Percentiles rank a stretch among this genome's conserved stretches.
phyloP scores from a whole-genome alignment of 2,329 filamentous ascomycete genomes.

The Dichotomopilus funicola region DNA sequence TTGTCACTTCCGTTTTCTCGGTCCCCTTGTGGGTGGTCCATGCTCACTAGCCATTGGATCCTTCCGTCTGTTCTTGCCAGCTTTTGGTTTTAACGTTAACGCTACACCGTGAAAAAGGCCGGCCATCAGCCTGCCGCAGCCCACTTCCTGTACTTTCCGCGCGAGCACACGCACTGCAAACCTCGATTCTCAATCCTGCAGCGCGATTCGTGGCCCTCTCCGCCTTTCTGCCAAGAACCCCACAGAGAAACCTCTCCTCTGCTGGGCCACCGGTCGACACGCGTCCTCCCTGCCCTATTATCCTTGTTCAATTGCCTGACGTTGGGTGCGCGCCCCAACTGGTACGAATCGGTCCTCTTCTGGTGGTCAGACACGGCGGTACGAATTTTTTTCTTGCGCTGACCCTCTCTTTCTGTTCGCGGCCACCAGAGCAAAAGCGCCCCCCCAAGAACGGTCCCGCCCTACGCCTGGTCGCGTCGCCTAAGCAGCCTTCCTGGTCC shows the following conservation, averaged over 20 bases:
- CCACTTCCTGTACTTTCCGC: conserved; percentile 2
- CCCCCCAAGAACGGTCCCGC: not conserved
- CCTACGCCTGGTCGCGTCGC: not conserved
- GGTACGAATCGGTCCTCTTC: conserved; percentile 12
- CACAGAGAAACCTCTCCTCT: conserved; percentile 16
- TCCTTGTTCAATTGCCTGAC: conserved; percentile 12
- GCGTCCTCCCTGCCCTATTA: conserved; percentile 15
- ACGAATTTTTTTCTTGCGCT: conserved; percentile 16
- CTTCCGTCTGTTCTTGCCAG: conserved; percentile 5
- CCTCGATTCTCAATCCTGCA: conserved; percentile 9
- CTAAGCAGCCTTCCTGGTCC: conserved; percentile 6
- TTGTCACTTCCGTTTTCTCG: conserved; percentile 7
- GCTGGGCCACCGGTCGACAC: conserved; percentile 18
- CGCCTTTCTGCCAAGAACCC: conserved; percentile 14
- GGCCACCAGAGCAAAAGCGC: conserved; percentile 12
- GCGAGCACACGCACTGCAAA: conserved; percentile 4
- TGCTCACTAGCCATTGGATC: not conserved
- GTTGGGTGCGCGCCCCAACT: conserved; percentile 4
- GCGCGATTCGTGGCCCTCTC: conserved; percentile 13
- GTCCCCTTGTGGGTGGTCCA: not conserved
- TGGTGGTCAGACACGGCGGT: conserved; percentile 18
- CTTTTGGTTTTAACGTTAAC: conserved; percentile 1
- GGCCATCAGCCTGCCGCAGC: conserved; percentile 3
- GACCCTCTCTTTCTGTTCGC: conserved; percentile 9
- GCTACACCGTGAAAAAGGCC: conserved; percentile 2